Evolutionary conservation across 352 stramenopile species (phyloP).

Genomic region (Achlya hypogyna): DNA sequence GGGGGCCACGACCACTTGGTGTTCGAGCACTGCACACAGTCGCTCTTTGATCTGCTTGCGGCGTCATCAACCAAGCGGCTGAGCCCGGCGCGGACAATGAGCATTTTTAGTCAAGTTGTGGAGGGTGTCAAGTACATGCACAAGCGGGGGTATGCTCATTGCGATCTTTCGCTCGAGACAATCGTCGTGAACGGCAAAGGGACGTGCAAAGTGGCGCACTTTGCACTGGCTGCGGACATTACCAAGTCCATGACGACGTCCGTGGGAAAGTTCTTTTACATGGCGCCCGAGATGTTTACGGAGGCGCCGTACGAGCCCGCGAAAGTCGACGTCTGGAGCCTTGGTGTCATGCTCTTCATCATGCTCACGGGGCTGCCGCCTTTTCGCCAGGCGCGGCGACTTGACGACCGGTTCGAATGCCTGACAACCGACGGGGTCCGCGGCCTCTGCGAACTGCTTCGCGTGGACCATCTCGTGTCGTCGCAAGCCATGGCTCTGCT

Average conservation of each 20-base stretch:
- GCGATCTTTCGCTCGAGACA: conserved; percentile 93
- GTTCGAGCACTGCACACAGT: conserved; percentile 1
- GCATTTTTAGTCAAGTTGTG: conserved; percentile 58
- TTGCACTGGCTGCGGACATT: conserved; percentile 17
- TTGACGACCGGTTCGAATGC: conserved; percentile 40
- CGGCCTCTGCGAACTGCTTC: conserved; percentile 18
- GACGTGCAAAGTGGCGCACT: conserved; percentile 28
- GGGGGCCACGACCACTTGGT: conserved; percentile 17
- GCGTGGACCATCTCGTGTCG: conserved; percentile 7
- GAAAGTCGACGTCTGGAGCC: conserved; percentile 20
- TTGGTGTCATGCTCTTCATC: conserved; percentile 26
- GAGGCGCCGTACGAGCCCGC: conserved; percentile 11
- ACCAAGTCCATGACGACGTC: background rate
- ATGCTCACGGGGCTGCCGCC: conserved; percentile 33
- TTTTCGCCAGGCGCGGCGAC: conserved; percentile 42
- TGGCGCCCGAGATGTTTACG: conserved; percentile 25
- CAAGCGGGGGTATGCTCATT: conserved; percentile 75
- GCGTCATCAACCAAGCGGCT: conserved; percentile 7
- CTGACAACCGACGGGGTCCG: conserved; percentile 26
- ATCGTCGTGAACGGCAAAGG: conserved; percentile 83
- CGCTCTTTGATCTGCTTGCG: conserved; percentile 10
- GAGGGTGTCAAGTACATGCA: conserved; percentile 83
- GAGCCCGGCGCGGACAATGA: background rate
- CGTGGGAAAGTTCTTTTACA: conserved; percentile 26
- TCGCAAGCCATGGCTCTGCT: conserved; percentile 6